These are phyloP conservation scores for Tuber indicum DNA, from an alignment of 495 filamentous ascomycete genomes.

Conservation along the genomic window DNA sequence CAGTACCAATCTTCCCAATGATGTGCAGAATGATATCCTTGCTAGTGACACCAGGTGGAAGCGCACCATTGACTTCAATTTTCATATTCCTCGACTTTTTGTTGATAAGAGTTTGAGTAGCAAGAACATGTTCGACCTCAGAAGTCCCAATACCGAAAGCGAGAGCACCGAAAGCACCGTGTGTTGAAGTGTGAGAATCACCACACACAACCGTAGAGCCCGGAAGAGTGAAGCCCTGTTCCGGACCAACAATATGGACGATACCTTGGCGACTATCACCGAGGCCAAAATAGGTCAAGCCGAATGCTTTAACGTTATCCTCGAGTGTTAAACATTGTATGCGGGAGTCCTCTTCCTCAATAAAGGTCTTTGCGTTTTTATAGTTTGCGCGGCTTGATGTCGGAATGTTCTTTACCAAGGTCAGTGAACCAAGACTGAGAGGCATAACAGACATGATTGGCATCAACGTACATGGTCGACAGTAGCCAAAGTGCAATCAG, in stretches of 20 bases:
- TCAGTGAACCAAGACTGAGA: neutral
- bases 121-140: constrained; percentile 97
- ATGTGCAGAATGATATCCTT: constrained; percentile 94
- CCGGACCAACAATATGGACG: constrained; percentile 97
- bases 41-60: constrained; percentile 86
- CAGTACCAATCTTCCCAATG: constrained; percentile 91
- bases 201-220: constrained; percentile 97
- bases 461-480: constrained; percentile 78
- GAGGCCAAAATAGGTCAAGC: constrained; percentile 93
- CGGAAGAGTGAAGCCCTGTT: constrained; percentile 97
- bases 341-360: constrained; percentile 88
- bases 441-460: neutral
- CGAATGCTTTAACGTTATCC: constrained; percentile 94
- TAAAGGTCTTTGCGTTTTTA: constrained; percentile 56
- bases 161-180: constrained; percentile 91
- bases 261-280: constrained; percentile 96
- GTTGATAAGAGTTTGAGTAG: constrained; percentile 91
- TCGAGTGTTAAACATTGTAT: constrained; percentile 91
- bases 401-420: constrained; percentile 34
- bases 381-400: constrained; percentile 41
- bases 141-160: constrained; percentile 97
- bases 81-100: constrained; percentile 97
- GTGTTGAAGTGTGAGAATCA: constrained; percentile 95
- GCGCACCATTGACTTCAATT: constrained; percentile 84
- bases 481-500: constrained; percentile 93